Evolutionary conservation across 257 asterid genomes (phyloP).

Genomic region (Primulina eburnea): DNA sequence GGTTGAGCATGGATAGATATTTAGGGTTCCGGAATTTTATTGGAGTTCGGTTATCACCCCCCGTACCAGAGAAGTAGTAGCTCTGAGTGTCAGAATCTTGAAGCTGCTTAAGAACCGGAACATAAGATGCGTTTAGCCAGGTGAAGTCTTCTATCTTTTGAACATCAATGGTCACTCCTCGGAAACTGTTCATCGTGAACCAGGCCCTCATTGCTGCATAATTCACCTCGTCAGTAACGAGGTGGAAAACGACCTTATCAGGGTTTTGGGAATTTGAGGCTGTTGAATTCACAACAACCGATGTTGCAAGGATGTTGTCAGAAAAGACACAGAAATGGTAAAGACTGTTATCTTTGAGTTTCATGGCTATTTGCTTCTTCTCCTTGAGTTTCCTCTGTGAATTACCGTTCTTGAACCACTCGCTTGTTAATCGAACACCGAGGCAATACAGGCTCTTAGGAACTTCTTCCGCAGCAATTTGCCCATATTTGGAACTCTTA

Average conservation of each 20-base stretch:
- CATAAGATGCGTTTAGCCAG: slow-evolving; percentile 63
- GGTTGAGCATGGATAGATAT: slow-evolving; percentile 65
- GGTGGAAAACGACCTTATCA: slow-evolving; percentile 48
- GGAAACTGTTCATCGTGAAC: slow-evolving; percentile 49
- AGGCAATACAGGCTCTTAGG: slow-evolving; percentile 64
- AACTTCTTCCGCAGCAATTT: slow-evolving; percentile 68
- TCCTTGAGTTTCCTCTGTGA: slow-evolving; percentile 38
- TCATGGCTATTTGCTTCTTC: slow-evolving; percentile 32
- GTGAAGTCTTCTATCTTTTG: slow-evolving; percentile 55
- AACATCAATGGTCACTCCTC: slow-evolving; percentile 51
- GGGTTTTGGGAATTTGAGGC: slow-evolving; percentile 45
- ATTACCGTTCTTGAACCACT: slow-evolving; percentile 46
- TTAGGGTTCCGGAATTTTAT: slow-evolving; percentile 68
- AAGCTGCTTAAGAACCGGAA: slow-evolving; percentile 67
- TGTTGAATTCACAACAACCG: slow-evolving; percentile 65
- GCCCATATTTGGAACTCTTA: slow-evolving; percentile 53
- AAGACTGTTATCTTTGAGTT: slow-evolving; percentile 46
- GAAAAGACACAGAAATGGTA: slow-evolving; percentile 68
- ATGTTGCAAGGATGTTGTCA: slow-evolving; percentile 60
- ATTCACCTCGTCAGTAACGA: slow-evolving; percentile 60
- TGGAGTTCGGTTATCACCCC: slow-evolving; percentile 51
- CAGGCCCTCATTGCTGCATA: slow-evolving; percentile 68
- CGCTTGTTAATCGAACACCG: slow-evolving; percentile 54
- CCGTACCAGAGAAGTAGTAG: slow-evolving; percentile 60
- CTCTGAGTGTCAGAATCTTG: slow-evolving; percentile 61